Percentiles rank a stretch among this genome's conserved stretches.
phyloP scores from a whole-genome alignment of 2,329 filamentous ascomycete genomes.

The Colletotrichum musicola region DNA sequence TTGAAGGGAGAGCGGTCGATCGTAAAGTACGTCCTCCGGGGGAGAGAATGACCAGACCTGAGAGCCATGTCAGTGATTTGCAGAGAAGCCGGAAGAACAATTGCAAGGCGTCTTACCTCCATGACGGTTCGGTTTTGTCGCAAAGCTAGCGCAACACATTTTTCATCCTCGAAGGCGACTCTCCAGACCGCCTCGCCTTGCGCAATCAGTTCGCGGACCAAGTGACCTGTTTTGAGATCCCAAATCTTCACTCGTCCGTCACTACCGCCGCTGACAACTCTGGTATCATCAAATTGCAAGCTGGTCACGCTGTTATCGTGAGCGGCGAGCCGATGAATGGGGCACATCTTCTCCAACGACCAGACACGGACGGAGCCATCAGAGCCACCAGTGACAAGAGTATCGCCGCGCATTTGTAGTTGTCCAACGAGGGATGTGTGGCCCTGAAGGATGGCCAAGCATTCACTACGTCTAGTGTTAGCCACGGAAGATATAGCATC shows the following conservation, averaged over 20 bases:
- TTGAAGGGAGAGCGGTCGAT: conserved; percentile 64
- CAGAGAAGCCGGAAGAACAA: background rate
- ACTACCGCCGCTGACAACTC: conserved; percentile 95
- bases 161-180: conserved; percentile 98
- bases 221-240: conserved; percentile 91
- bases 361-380: conserved; percentile 97
- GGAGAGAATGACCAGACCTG: conserved; percentile 97
- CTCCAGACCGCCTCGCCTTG: conserved; percentile 97
- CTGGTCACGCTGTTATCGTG: conserved; percentile 99
- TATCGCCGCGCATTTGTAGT: conserved; percentile 94
- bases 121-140: conserved; percentile 90
- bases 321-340: conserved; percentile 93
- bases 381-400: conserved; percentile 93
- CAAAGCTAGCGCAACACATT: conserved; percentile 94
- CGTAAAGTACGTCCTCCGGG: conserved; percentile 75
- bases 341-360: conserved; percentile 90
- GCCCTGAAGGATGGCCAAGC: conserved; percentile 92
- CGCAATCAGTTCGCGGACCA: conserved; percentile 90
- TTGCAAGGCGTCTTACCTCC: conserved; percentile 78
- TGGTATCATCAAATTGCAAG: conserved; percentile 94
- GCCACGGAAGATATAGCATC: conserved; percentile 38
- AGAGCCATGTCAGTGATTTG: conserved; percentile 45
- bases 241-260: conserved; percentile 99
- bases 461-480: conserved; percentile 67
- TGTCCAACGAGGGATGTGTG: conserved; percentile 98